Conservation (phyloP, 2,329 filamentous ascomycete genomes). For the Ophiosphaerella herpotricha region DNA sequence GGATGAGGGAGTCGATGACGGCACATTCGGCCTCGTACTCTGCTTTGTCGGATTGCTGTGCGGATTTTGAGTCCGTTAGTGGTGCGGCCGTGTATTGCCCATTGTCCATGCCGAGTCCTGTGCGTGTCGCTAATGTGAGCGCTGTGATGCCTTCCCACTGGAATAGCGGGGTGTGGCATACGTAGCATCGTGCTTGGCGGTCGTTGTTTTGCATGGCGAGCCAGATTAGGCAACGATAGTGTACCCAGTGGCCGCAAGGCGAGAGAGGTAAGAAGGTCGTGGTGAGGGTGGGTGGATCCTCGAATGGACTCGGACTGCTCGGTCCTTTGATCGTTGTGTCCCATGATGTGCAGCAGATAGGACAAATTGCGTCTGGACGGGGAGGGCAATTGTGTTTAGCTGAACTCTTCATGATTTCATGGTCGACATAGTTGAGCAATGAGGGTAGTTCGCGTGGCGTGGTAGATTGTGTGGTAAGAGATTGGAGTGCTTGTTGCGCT, state of each 20-base stretch:
- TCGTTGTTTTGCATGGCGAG: background rate
- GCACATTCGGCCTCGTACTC: conserved; percentile 20
- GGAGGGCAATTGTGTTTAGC: conserved; percentile 15
- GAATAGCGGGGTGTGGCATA: conserved; percentile 20
- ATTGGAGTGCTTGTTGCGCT: background rate
- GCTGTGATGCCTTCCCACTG: conserved; percentile 27
- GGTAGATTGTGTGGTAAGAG: background rate
- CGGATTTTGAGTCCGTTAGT: background rate
- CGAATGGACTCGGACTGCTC: background rate
- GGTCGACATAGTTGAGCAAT: conserved; percentile 28
- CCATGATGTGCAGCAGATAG: conserved; percentile 13
- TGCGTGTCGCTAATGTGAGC: conserved; percentile 27
- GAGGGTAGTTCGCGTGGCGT: conserved; percentile 11
- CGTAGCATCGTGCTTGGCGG: conserved; percentile 12
- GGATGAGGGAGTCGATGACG: conserved; percentile 12
- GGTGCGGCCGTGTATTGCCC: background rate
- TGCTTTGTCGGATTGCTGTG: background rate
- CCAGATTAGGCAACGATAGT: conserved; percentile 30
- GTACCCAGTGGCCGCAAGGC: conserved; percentile 31
- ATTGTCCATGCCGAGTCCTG: conserved; percentile 11
- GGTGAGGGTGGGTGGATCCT: background rate
- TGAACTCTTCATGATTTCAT: conserved; percentile 14
- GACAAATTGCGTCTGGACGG: conserved; percentile 2
- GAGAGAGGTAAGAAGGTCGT: conserved; percentile 23
- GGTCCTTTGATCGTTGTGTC: background rate